phyloP scores from a whole-genome alignment of 805 yeast genomes.

The Yamadazyma phyllophila region DNA sequence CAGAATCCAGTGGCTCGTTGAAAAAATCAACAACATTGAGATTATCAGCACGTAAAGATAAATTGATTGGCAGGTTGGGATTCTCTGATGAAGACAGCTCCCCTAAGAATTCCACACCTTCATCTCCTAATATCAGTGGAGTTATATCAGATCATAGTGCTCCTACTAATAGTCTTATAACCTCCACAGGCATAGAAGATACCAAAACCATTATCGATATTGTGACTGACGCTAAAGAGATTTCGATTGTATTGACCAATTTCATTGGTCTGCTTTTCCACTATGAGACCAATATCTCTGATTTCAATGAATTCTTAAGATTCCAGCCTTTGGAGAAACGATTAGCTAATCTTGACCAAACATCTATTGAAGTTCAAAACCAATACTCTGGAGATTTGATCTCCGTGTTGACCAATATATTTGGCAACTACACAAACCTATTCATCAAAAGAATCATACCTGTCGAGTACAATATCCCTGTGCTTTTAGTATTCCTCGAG shows the following conservation, averaged over 20 bases:
- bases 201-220: slow-evolving; percentile 31
- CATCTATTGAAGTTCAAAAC: slow-evolving; percentile 34
- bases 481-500: slow-evolving; percentile 30
- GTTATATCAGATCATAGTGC: background rate
- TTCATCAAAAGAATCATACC: slow-evolving; percentile 38
- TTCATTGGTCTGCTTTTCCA: slow-evolving; percentile 44
- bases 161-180: background rate
- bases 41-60: slow-evolving; percentile 28
- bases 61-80: slow-evolving; percentile 17
- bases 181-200: slow-evolving; percentile 29
- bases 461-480: slow-evolving; percentile 32
- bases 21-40: slow-evolving; percentile 31
- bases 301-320: slow-evolving; percentile 29
- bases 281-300: slow-evolving; percentile 28
- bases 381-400: slow-evolving; percentile 48
- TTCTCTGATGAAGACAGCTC: slow-evolving; percentile 10
- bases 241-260: slow-evolving; percentile 36
- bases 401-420: slow-evolving; percentile 45
- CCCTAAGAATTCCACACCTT: slow-evolving; percentile 6
- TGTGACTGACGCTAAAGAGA: slow-evolving; percentile 33
- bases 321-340: slow-evolving; percentile 30
- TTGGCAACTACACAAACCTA: slow-evolving; percentile 39
- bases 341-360: slow-evolving; percentile 24
- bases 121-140: slow-evolving; percentile 1
- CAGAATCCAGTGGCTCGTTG: slow-evolving; percentile 11